Base-by-base conservation (phyloP, 2,329 filamentous ascomycete genomes). In the Seiridium cupressi region DNA sequence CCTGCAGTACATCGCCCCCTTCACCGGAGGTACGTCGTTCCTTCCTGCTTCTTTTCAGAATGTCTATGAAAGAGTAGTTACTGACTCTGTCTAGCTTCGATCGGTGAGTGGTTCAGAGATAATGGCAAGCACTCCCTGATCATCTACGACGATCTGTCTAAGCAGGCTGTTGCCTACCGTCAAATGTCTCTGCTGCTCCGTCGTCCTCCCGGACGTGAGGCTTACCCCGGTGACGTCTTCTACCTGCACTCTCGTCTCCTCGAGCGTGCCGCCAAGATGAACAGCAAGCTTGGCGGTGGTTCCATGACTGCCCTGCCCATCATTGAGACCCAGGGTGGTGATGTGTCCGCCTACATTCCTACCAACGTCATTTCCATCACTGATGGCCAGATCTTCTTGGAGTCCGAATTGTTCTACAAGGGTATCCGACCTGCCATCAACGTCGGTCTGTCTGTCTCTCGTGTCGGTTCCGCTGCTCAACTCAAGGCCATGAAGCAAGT, bases 401-500 rank as follows among this genome's bases (percentile, higher is more conserved):
- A 99, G 84, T 82, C 94, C 70, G 95, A 99, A 82, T 87, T 98
- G 68, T 99, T 98, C 91, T 98, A 97, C 92, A 99, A 99, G 92
- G 95, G 95, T 96, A 84, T 99, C 82, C 94, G 95, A 77, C 95
- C 95, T 74, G 95, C 95, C 84, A 99, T 99, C 82, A 99, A 99
- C 89, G 95, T 99, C 91, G 95, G 95, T 95, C 92, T 99, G 73
- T 99, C 95, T 74, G 95, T 99, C 73, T 99, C 95, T 72, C 95
- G 95, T 92, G 95, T 99, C 89, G 95, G 95, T 79, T 99, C 95
- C 76, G 92, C 95, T 79, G 95, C 95, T 78, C 95, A 99, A 88
- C 88, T 98, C 81, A 99, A 98, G 92, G 93, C 95, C 84, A 99
- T 99, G 95, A 99, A 99, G 89, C 95, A 99, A 87, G 95, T 99